A percentile compares a stretch with the other conserved stretches of the same genome.
Evolutionary conservation across 1,284 basidiomycete genomes (phyloP).

Genomic region (Puccinia novopanici): DNA sequence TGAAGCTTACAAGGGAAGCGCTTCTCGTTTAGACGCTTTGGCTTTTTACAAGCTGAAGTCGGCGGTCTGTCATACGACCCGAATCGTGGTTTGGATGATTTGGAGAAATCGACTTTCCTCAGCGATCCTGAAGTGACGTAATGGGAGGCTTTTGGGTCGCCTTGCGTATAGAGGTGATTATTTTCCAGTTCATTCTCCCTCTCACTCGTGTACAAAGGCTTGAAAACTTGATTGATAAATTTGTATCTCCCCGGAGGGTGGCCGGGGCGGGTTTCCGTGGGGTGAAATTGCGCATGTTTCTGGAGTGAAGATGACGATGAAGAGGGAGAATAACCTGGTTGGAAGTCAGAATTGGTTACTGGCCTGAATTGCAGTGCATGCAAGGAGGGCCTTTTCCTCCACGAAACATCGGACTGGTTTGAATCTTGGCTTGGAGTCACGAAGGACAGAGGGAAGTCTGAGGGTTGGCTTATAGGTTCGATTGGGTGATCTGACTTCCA

Average conservation of each 20-base stretch:
- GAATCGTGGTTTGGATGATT: not conserved
- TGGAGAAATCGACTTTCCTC: conserved; percentile 5
- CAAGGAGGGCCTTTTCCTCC: conserved; percentile 25
- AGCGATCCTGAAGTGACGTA: not conserved
- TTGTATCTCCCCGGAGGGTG: conserved; percentile 19
- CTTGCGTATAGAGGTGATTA: not conserved
- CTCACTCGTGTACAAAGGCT: conserved; percentile 28
- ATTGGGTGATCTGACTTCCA: conserved; percentile 15
- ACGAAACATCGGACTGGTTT: conserved; percentile 9
- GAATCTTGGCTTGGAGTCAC: not conserved
- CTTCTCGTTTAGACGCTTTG: conserved; percentile 41
- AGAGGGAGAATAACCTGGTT: conserved; percentile 19
- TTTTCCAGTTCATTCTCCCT: conserved; percentile 5
- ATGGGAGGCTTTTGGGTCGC: not conserved
- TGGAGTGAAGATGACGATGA: conserved; percentile 27
- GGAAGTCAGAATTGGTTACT: not conserved
- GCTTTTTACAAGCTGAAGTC: conserved; percentile 1
- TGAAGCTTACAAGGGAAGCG: conserved; percentile 46
- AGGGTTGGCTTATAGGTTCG: not conserved
- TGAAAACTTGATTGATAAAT: conserved; percentile 48
- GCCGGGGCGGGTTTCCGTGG: not conserved
- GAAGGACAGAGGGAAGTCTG: not conserved
- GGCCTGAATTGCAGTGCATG: conserved; percentile 9
- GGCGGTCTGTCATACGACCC: not conserved
- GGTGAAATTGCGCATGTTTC: conserved; percentile 6